Evolutionary conservation across 441 rosid genomes (phyloP).

Genomic region (Kokia cookei): DNA sequence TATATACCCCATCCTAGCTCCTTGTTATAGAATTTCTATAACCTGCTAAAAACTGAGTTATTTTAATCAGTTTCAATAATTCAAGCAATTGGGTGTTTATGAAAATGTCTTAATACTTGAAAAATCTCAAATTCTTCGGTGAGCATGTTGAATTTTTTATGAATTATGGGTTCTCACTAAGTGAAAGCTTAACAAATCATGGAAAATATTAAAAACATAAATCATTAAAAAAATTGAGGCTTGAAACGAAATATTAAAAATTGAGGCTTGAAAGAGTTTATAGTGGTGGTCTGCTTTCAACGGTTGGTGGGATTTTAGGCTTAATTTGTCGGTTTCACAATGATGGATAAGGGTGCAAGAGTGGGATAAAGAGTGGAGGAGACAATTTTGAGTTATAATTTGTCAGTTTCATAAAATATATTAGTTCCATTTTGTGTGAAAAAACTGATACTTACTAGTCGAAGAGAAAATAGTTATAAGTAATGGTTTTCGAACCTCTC

Average conservation of each 20-base stretch:
- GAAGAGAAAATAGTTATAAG: background rate
- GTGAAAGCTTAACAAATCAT: background rate
- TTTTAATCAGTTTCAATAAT: background rate
- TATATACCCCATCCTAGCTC: conserved; percentile 67
- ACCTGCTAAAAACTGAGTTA: conserved; percentile 12
- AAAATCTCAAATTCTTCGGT: no score
- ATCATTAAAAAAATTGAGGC: background rate
- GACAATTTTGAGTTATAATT: background rate
- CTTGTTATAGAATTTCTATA: background rate
- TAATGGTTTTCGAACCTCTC: background rate
- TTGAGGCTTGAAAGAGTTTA: background rate
- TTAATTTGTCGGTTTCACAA: background rate
- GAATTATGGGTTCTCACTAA: no score
- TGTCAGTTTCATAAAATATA: no score
- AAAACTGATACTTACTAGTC: no score
- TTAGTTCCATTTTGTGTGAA: no score
- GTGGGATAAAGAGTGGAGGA: background rate
- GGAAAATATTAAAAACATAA: background rate
- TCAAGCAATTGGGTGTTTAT: background rate
- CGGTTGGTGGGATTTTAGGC: background rate
- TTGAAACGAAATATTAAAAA: background rate
- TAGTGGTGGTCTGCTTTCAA: background rate
- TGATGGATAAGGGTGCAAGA: background rate
- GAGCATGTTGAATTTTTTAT: no score
- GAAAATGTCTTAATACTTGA: background rate